Evolutionary conservation across 768 basidiomycete species (phyloP), one percentile per base, ranked within the genome.

Genomic region (Lentinula sp.): DNA sequence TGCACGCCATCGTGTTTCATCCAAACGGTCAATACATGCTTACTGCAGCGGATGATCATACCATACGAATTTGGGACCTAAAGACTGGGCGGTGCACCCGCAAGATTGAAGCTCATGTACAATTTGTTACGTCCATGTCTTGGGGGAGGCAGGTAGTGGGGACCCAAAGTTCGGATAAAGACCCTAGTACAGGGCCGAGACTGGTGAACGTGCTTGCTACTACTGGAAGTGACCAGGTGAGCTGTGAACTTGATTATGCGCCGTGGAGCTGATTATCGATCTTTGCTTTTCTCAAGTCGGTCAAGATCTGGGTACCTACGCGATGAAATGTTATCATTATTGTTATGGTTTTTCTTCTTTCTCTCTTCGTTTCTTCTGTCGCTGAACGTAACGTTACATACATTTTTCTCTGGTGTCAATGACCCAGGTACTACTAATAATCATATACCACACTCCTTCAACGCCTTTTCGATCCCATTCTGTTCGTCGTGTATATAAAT

Each of bases 11-110:
- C 58, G 79, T 85, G 37, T 90, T 90, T 71, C 88, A 90, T 70
- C 88, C 89, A 0, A 75, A 77, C n/a, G 88, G 89, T 15, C 87
- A 87, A 66, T 81, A 80, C 66, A 75, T 90, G 9, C 75, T 90
- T 9, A 87, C 87, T 5, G 86, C 84, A 2, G 83, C 84, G 10
- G 88, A 89, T 70, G 87, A 89, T 77, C 82, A 87, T 70, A 84
- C 87, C 15, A 79, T 89, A 61, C 83, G 85, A 15, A 77, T 89
- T 3, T 89, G 89, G 88, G 88, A 90, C 61, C 70, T 89, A 40
- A 75, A 77, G 31, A 84, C 83, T 3, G 89, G 88, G 0, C 76
- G 87, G 54, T 88, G 86, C 65, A 76, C 80, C 61, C 87, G 87
- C 74, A 84, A 82, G 15, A 77, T 91, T 39, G 84, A 85, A 63